Base-by-base conservation (phyloP, 805 yeast genomes). In the Debaryomyces tyrocola region DNA sequence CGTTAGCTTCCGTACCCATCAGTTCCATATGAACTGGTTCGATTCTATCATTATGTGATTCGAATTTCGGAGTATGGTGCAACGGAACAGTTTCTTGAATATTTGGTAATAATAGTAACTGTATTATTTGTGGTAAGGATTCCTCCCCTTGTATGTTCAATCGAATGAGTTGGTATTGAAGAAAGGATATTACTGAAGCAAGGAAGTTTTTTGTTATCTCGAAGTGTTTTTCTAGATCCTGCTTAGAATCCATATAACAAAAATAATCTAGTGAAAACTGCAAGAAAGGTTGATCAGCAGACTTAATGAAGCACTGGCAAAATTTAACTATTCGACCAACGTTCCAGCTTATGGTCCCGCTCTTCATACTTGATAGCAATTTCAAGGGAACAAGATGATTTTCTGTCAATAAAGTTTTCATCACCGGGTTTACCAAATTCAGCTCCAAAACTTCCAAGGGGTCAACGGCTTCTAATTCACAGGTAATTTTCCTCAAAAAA, bases 241-340 rank as follows among this genome's bases (percentile, higher is more conserved):
- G 28, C 6, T 46, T 37, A 11, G 46, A 50, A 37, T 59, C 62
- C 37, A 57, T 53, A n/a, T 33, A 46, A 39, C 64, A 59, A 11
- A 55, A 48, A 37, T 49, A 51, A 29, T 45, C 46, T 44, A 58
- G 52, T 0, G 59, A 49, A 28, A 33, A 48, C 15, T 48, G 45
- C n/a, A 59, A 44, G 38, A 57, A 52, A 11, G 47, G 45, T 17
- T 54, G 53, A 1, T 49, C 27, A 24, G 10, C 27, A 4, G 27
- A 24, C 10, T 24, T 24, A 24, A 7, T 5, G 4, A 24, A 24
- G 10, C 27, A 6, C 27, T 24, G 10, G 10, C 10, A 7, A 9
- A 24, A 24, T 24, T 6, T 2, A 9, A 24, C 10, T 24, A 24
- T 9, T 24, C 27, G 7, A 7, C 10, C 27, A 24, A 24, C 10